Percentiles rank a stretch among this genome's conserved stretches.
Evolutionary conservation across 2,329 filamentous ascomycete species (phyloP).

Genomic region (Aspergillus novofumigatus): DNA sequence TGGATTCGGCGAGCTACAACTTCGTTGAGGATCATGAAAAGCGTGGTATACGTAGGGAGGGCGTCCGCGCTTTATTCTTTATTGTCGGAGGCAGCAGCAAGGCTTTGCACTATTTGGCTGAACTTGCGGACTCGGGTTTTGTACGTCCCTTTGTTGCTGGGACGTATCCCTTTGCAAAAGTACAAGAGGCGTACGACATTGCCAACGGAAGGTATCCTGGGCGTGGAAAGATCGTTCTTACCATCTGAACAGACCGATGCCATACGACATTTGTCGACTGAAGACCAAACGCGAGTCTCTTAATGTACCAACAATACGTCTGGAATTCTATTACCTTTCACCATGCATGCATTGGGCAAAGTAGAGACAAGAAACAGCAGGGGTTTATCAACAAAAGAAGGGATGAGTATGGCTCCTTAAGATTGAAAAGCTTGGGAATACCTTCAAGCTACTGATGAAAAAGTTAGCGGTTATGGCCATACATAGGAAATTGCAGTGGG

Average conservation of each 20-base stretch:
- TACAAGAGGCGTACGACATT: constrained; percentile 18
- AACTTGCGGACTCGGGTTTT: constrained; percentile 9
- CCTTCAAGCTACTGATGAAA: too few relatives aligned
- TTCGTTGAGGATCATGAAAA: constrained; percentile 20
- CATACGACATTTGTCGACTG: too few relatives aligned
- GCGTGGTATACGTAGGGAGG: constrained; percentile 11
- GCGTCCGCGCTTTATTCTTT: constrained; percentile 20
- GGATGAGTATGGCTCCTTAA: too few relatives aligned
- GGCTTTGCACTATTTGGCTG: constrained; percentile 11
- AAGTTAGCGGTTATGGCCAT: too few relatives aligned
- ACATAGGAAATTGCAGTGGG: too few relatives aligned
- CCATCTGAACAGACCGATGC: constrained; percentile 1
- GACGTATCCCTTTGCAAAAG: constrained; percentile 13
- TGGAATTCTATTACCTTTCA: too few relatives aligned
- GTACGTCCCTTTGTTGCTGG: constrained; percentile 18
- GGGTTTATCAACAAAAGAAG: too few relatives aligned
- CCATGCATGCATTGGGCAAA: too few relatives aligned
- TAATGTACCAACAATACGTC: too few relatives aligned
- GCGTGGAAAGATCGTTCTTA: constrained; percentile 23
- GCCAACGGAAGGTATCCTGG: constrained; percentile 12
- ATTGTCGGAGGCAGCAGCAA: constrained; percentile 13
- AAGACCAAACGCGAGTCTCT: too few relatives aligned
- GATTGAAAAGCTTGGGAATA: too few relatives aligned
- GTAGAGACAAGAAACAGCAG: too few relatives aligned
- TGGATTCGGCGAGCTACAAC: constrained; percentile 22